A percentile compares a stretch with the other conserved stretches of the same genome.
phyloP scores from a whole-genome alignment of 768 basidiomycete species.

The Lanmaoa rubissima region DNA sequence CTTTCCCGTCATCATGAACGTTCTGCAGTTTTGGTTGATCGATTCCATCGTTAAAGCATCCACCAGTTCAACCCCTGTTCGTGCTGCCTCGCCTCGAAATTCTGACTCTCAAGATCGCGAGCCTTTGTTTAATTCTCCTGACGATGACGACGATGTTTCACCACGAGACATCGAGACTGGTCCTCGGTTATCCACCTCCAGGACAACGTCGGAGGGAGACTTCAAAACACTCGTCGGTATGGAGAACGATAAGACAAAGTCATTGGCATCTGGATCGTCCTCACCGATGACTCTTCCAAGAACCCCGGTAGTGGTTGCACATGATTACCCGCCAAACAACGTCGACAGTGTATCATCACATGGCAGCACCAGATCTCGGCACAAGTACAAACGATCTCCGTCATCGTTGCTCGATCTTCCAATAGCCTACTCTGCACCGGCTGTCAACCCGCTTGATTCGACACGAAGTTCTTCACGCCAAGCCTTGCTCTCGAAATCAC shows the following conservation, averaged over 20 bases:
- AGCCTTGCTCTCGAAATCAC: too few species aligned
- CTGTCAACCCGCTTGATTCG: too few species aligned
- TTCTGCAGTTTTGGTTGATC: conserved; percentile 93
- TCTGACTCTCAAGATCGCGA: conserved; percentile 48
- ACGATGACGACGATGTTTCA: conserved; percentile 45
- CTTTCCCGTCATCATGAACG: conserved; percentile 86
- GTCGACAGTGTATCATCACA: conserved; percentile 36
- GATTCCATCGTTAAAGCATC: conserved; percentile 89
- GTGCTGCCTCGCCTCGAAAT: conserved; percentile 37
- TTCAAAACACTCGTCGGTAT: conserved; percentile 17
- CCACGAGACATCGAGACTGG: conserved; percentile 48
- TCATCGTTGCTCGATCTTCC: too few species aligned
- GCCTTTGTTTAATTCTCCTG: conserved; percentile 62
- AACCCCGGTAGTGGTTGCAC: conserved; percentile 6
- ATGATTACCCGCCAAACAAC: conserved; percentile 59
- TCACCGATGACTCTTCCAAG: conserved; percentile 13
- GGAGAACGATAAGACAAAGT: conserved; percentile 17
- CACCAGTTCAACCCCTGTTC: conserved; percentile 37
- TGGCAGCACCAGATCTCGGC: conserved; percentile 24
- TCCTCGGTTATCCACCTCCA: conserved; percentile 35
- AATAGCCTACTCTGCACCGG: too few species aligned
- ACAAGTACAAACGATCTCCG: conserved; percentile 17
- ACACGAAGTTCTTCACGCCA: too few species aligned
- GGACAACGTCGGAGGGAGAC: conserved; percentile 31
- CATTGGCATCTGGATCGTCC: conserved; percentile 12